Evolutionary conservation across 371 early-diverging fungal genomes (phyloP).

Genomic region (Mortierella sp.): DNA sequence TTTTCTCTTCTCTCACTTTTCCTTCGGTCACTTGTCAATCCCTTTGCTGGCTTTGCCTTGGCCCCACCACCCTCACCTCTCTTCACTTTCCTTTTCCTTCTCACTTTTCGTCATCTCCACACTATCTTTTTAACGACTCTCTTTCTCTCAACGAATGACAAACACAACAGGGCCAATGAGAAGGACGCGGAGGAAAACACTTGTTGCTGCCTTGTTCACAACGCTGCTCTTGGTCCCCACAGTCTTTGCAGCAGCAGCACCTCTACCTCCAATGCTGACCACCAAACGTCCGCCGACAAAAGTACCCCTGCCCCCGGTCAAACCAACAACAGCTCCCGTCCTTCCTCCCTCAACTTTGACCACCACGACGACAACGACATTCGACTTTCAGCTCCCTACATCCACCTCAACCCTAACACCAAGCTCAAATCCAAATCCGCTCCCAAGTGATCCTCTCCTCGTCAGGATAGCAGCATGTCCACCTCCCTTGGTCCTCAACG

Average conservation of each 20-base stretch:
- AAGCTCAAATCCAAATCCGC: background rate
- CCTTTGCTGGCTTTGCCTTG: background rate
- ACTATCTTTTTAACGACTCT: too few species aligned
- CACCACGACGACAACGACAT: background rate
- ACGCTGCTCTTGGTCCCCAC: background rate
- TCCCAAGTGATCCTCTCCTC: slow-evolving; percentile 3
- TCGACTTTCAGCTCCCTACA: background rate
- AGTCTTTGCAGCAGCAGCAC: slow-evolving; percentile 1
- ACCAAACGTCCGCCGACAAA: background rate
- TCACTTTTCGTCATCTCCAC: background rate
- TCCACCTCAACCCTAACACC: background rate
- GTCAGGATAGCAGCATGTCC: slow-evolving; percentile 22
- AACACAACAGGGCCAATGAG: background rate
- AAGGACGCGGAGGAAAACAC: too few species aligned
- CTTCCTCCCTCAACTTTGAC: background rate
- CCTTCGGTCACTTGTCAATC: background rate
- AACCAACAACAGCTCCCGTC: background rate
- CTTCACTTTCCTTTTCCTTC: background rate
- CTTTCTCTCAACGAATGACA: background rate
- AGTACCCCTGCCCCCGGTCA: background rate
- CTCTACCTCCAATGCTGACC: background rate
- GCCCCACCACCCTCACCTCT: background rate
- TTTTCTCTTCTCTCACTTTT: background rate
- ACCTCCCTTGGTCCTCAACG: slow-evolving; percentile 37
- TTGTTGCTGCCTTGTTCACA: background rate